These are phyloP conservation scores for Penicillium ochrochloron DNA, from an alignment of 495 filamentous ascomycete species.

Conservation along the genomic window DNA sequence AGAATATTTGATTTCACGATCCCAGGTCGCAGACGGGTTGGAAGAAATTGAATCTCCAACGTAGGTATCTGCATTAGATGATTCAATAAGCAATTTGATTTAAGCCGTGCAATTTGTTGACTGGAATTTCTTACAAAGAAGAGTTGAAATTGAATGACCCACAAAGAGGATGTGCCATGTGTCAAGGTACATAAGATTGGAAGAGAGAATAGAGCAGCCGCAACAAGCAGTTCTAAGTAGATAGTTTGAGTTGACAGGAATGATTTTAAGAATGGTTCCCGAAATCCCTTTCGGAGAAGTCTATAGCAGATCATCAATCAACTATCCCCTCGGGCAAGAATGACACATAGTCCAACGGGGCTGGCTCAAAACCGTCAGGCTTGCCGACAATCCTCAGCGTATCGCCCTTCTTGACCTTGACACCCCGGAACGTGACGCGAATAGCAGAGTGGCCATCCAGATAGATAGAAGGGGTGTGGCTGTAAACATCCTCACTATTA, in stretches of 20 bases:
- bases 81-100: too few species aligned
- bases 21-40: too few species aligned
- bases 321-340: constrained; percentile 62
- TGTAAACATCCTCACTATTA: constrained; percentile 58
- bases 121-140: too few species aligned
- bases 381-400: constrained; percentile 61
- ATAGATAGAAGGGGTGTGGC: constrained; percentile 58
- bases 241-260: too few species aligned
- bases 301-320: constrained; percentile 47
- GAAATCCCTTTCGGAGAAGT: too few species aligned
- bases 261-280: too few species aligned
- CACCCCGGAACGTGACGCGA: constrained; percentile 58
- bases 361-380: constrained; percentile 63
- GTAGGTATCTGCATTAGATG: too few species aligned
- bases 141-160: too few species aligned
- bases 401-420: constrained; percentile 59
- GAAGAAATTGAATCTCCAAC: too few species aligned
- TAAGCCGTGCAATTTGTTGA: too few species aligned
- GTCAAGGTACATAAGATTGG: not conserved
- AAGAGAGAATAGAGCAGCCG: not conserved
- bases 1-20: constrained; percentile 12
- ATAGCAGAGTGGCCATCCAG: constrained; percentile 69
- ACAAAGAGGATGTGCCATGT: too few species aligned
- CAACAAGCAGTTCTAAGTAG: not conserved
- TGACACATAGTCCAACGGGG: constrained; percentile 69